A percentile compares a stretch with the other conserved stretches of the same genome.
Conservation (phyloP, 2,329 filamentous ascomycete genomes). For the Bisporella sp. region DNA sequence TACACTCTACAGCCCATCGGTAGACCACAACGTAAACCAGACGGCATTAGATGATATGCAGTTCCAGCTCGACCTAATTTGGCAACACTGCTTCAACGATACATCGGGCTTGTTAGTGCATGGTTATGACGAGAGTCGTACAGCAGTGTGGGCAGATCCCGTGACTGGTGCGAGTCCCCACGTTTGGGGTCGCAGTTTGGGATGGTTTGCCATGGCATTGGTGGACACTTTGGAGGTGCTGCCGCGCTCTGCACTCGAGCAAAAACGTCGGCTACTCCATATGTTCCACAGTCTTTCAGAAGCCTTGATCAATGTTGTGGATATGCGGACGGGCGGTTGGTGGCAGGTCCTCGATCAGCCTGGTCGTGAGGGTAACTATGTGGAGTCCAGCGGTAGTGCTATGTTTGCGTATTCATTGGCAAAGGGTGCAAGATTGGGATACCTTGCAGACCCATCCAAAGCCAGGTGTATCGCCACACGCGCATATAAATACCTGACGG, state of each 20-base stretch:
- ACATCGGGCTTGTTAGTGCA: neutral
- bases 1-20: neutral
- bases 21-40: neutral
- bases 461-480: neutral
- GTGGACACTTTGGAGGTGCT: neutral
- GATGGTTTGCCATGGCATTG: neutral
- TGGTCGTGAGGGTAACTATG: conserved; percentile 27
- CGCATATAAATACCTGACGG: neutral
- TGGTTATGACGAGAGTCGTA: neutral
- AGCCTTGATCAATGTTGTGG: conserved; percentile 4
- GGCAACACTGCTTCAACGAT: neutral
- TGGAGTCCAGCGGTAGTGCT: conserved; percentile 31
- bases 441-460: conserved; percentile 15
- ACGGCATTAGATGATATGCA: neutral
- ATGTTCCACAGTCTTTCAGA: neutral
- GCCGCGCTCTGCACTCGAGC: neutral
- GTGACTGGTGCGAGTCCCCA: neutral
- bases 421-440: conserved; percentile 30
- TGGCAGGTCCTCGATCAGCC: conserved; percentile 31
- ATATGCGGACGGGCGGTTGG: conserved; percentile 27
- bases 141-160: neutral
- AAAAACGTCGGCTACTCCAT: neutral
- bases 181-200: neutral
- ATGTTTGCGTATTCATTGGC: conserved; percentile 33
- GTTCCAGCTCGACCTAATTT: neutral